Evolutionary conservation across 1,284 basidiomycete species (phyloP).

Genomic region (Trichosporon sp.): DNA sequence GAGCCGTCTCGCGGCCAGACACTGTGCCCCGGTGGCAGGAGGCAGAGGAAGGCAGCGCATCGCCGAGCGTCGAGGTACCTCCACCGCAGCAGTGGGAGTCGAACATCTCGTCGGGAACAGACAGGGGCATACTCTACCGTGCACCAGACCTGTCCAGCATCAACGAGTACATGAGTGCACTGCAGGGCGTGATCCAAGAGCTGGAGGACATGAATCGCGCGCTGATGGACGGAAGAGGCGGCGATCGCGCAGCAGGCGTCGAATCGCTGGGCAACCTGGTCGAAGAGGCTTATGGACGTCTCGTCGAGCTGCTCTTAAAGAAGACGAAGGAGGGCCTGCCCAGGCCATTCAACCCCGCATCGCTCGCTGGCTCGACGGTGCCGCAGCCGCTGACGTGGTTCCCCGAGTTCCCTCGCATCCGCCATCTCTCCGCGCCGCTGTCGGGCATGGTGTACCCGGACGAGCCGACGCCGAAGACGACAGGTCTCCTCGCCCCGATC

Average conservation of each 20-base stretch:
- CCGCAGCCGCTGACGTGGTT: constrained; percentile 35
- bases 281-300: constrained; percentile 34
- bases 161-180: constrained; percentile 37
- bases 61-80: background rate
- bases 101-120: constrained; percentile 8
- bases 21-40: constrained; percentile 14
- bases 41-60: background rate
- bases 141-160: constrained; percentile 41
- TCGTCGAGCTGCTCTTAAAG: constrained; percentile 35
- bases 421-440: constrained; percentile 22
- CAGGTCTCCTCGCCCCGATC: constrained; percentile 23
- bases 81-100: background rate
- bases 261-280: constrained; percentile 40
- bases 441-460: constrained; percentile 20
- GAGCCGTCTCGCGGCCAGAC: constrained; percentile 15
- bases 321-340: constrained; percentile 21
- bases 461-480: constrained; percentile 27
- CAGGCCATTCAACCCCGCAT: constrained; percentile 9
- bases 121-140: constrained; percentile 31
- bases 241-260: constrained; percentile 41
- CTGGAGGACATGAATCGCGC: constrained; percentile 45
- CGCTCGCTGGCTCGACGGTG: constrained; percentile 17
- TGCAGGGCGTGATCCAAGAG: constrained; percentile 40
- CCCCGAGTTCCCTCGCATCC: constrained; percentile 25
- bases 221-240: constrained; percentile 35